A percentile compares a stretch with the other conserved stretches of the same genome.
phyloP scores from a whole-genome alignment of 805 yeast species.

The Metschnikowia kunwiensis region DNA sequence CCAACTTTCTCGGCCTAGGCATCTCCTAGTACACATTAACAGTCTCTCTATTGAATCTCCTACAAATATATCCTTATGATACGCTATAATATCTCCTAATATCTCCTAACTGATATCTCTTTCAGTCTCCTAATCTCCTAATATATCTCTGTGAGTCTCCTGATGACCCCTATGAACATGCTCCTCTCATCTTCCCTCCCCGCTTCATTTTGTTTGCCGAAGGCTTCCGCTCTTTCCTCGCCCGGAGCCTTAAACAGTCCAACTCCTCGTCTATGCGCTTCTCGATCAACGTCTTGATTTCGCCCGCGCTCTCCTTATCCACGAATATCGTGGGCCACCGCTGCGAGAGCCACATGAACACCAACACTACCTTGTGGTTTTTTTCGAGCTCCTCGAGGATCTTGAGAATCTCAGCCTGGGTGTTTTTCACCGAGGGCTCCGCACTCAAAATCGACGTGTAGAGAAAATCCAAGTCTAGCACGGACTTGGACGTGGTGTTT shows the following conservation, averaged over 20 bases:
- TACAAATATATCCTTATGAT: too few relatives aligned
- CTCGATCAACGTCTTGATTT: constrained; percentile 69
- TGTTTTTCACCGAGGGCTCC: constrained; percentile 20
- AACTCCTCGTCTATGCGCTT: constrained; percentile 52
- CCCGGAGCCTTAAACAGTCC: constrained; percentile 16
- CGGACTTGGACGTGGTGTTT: constrained; percentile 48
- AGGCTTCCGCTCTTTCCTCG: constrained; percentile 4
- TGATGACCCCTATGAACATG: too few relatives aligned
- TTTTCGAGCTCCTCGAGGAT: constrained; percentile 48
- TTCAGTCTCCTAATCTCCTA: too few relatives aligned
- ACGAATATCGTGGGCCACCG: constrained; percentile 80
- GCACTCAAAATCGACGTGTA: constrained; percentile 24
- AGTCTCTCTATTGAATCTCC: too few relatives aligned
- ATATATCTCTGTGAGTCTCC: too few relatives aligned
- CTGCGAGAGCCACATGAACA: constrained; percentile 83
- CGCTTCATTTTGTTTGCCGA: background rate
- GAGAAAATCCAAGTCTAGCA: constrained; percentile 49
- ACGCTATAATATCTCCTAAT: too few relatives aligned
- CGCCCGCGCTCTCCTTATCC: constrained; percentile 70
- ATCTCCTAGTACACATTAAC: too few relatives aligned
- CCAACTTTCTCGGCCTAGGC: too few relatives aligned
- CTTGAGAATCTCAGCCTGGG: constrained; percentile 21
- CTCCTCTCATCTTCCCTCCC: too few relatives aligned
- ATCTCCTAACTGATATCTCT: too few relatives aligned
- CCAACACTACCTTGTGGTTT: constrained; percentile 61